phyloP scores from a whole-genome alignment of 768 basidiomycete species.

The Hemileccinum impolitum region DNA sequence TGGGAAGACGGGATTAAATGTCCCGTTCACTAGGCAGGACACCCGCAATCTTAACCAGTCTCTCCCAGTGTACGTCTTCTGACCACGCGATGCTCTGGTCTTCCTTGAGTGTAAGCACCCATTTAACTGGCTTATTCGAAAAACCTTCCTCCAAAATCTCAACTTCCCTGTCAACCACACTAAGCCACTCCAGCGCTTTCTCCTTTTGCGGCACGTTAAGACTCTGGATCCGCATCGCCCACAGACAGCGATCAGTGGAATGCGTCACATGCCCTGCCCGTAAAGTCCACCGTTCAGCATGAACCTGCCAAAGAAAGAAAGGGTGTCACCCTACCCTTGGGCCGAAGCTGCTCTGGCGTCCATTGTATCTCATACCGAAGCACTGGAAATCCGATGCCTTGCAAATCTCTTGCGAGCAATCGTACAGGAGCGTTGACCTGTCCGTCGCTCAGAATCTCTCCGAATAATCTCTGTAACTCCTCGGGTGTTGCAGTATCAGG shows the following conservation, averaged over 20 bases:
- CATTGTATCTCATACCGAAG: constrained; percentile 67
- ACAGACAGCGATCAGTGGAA: constrained; percentile 60
- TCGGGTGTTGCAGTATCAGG: constrained; percentile 39
- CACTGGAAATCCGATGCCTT: constrained; percentile 52
- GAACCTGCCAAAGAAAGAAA: background rate
- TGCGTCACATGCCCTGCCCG: constrained; percentile 66
- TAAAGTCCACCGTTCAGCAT: background rate
- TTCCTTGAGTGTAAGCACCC: constrained; percentile 47
- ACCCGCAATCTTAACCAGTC: constrained; percentile 34
- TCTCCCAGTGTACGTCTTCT: constrained; percentile 51
- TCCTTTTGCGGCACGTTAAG: constrained; percentile 43
- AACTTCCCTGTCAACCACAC: constrained; percentile 45
- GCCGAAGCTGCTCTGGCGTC: constrained; percentile 57
- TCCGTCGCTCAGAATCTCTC: constrained; percentile 55
- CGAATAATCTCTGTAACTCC: constrained; percentile 48
- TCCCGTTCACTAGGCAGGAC: constrained; percentile 27
- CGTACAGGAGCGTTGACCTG: constrained; percentile 70
- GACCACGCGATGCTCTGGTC: constrained; percentile 53
- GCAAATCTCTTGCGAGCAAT: constrained; percentile 59
- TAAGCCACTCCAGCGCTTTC: constrained; percentile 56
- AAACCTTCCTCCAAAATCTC: constrained; percentile 36
- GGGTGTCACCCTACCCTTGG: constrained; percentile 41
- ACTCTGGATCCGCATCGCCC: constrained; percentile 53
- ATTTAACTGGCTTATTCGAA: constrained; percentile 29
- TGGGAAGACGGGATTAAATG: background rate